phyloP scores from a whole-genome alignment of 2,329 filamentous ascomycete genomes.

The Colletotrichum filicis region DNA sequence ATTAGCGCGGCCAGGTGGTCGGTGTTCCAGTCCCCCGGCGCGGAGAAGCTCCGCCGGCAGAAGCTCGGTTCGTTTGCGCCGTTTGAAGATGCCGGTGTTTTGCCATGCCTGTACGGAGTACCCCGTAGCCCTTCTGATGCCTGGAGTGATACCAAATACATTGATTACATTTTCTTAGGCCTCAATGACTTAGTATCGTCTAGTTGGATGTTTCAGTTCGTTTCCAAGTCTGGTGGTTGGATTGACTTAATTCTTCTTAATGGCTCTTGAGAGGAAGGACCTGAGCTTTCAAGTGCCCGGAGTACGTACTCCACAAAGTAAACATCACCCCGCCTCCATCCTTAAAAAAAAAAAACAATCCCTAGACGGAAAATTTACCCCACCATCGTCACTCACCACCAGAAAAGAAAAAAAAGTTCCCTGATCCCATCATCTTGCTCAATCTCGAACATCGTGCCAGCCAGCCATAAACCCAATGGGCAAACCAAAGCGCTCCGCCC shows the following conservation, averaged over 20 bases:
- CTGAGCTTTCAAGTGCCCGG: not conserved
- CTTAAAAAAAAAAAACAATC: conserved; percentile 19
- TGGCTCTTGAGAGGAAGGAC: not conserved
- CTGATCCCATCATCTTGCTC: not conserved
- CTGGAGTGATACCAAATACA: not conserved
- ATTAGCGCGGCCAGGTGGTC: not conserved
- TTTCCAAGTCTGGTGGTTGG: not conserved
- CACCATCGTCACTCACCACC: conserved; percentile 20
- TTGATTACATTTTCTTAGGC: not conserved
- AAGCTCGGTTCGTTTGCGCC: not conserved
- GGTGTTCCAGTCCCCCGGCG: not conserved
- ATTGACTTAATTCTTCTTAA: not conserved
- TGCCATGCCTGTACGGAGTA: not conserved
- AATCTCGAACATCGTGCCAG: not conserved
- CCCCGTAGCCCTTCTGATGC: not conserved
- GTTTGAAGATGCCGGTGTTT: not conserved
- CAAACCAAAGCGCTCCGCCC: conserved; percentile 74
- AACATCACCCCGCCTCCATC: not conserved
- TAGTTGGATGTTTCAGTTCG: not conserved
- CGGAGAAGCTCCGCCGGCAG: conserved; percentile 7
- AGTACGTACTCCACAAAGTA: not conserved
- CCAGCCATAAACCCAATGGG: conserved; percentile 43
- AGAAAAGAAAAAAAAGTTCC: conserved; percentile 4
- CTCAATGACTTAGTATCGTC: too few relatives aligned
- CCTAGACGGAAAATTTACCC: conserved; percentile 21